Base-by-base conservation (phyloP, 1,284 basidiomycete genomes). In the Apiotrichum akiyoshidainum region DNA sequence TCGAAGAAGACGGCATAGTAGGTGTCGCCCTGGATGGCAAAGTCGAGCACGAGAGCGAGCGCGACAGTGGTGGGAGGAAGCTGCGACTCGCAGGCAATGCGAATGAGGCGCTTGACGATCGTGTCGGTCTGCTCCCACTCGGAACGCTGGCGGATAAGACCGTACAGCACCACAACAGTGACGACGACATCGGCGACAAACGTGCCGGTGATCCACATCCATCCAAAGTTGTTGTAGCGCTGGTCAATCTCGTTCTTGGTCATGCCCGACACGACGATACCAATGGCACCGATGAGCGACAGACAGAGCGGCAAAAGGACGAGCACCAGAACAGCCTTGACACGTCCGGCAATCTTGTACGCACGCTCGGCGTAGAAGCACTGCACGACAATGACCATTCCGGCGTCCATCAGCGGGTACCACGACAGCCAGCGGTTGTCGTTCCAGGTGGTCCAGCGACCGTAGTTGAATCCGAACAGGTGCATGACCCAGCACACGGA, bases 71-170 rank as follows among this genome's bases (percentile, higher is more conserved):
- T 65, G 4, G 68, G 68, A 2, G 59, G 61, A 12, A 68, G 62
- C 57, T 69, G 68, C 33, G 68, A 68, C 51, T 69, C 68, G 61
- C 65, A 57, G 2, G 66, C 57, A 10, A 69, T 48, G 17, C 64
- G 60, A 41, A 60, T 58, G 6, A 64, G 54, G 21, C 56, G 49
- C 45, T 60, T 63, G 45, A 69, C 63, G 5, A 69, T 46, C 2
- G 52, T 52, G 34, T 68, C 67, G 12, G 68, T 70, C 46, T 65
- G 54, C n/a, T 61, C 61, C 68, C 68, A 69, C 9, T 65, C 65
- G 6, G 68, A 69, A 19, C 65, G 64, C 21, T 64, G 61, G 46
- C 49, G 57, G 44, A 55, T 55, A 11, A 70, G 58, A 33, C 69
- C 69, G 56, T 57, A 66, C 11, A 61, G 58, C 39, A 68, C 57